These are phyloP conservation scores for Petrea volubilis DNA, from an alignment of 257 asterid species.

Conservation along the genomic window DNA sequence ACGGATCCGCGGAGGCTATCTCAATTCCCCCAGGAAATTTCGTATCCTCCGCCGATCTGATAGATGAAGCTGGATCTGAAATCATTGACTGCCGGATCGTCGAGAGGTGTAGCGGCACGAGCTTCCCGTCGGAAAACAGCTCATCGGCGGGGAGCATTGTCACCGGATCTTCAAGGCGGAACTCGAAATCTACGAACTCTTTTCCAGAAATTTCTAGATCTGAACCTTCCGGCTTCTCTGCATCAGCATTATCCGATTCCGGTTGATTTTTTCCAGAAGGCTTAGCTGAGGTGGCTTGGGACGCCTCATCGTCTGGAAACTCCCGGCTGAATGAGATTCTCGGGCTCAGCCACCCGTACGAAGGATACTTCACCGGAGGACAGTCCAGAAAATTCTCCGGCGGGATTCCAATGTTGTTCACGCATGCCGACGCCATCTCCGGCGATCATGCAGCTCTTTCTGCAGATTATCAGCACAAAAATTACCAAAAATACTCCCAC, in stretches of 20 bases:
- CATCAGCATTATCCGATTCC: constrained; percentile 21
- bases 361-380: constrained; percentile 46
- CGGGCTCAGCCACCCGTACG: constrained; percentile 63
- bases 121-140: constrained; percentile 88
- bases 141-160: constrained; percentile 90
- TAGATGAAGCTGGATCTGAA: constrained; percentile 28
- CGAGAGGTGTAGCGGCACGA: constrained; percentile 68
- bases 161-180: constrained; percentile 83
- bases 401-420: constrained; percentile 56
- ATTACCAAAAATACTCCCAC: not conserved
- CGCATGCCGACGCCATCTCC: constrained; percentile 77
- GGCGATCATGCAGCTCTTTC: constrained; percentile 39
- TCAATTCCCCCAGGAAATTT: constrained; percentile 48
- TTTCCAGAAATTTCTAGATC: constrained; percentile 55
- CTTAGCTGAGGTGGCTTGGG: constrained; percentile 30
- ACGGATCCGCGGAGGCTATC: constrained; percentile 59
- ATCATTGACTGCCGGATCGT: constrained; percentile 37
- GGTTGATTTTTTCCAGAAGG: constrained; percentile 21
- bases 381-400: constrained; percentile 55
- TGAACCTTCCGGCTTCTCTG: constrained; percentile 37
- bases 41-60: constrained; percentile 51
- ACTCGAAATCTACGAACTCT: constrained; percentile 73
- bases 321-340: constrained; percentile 44
- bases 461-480: not conserved
- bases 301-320: constrained; percentile 34